Conservation (phyloP, 371 early-diverging fungal species). For the Mortierella sp. region DNA sequence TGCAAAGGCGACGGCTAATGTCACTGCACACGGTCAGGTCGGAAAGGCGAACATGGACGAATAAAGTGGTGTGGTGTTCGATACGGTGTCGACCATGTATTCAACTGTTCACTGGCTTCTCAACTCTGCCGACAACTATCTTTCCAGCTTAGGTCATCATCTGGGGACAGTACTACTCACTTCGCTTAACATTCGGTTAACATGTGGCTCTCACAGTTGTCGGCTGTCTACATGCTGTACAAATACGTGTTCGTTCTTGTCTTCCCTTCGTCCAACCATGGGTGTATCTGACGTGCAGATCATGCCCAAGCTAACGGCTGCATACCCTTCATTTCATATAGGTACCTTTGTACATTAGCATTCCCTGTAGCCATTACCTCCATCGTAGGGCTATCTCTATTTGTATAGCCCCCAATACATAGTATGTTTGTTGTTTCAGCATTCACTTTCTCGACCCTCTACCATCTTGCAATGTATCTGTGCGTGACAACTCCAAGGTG, state of each 20-base stretch:
- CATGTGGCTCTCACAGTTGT: no score
- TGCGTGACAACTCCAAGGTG: not conserved
- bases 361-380: conserved; percentile 7
- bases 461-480: not conserved
- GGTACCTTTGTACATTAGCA: conserved; percentile 13
- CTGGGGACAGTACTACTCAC: no score
- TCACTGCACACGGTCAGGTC: no score
- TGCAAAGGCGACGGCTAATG: no score
- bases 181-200: no score
- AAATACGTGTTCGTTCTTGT: not conserved
- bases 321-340: not conserved
- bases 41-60: not conserved
- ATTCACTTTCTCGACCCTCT: conserved; percentile 8
- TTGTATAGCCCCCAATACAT: conserved; percentile 21
- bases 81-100: not conserved
- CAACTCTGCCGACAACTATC: conserved; percentile 18
- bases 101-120: conserved; percentile 9
- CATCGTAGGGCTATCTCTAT: conserved; percentile 8
- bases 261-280: not conserved
- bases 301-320: no score
- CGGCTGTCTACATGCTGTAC: not conserved
- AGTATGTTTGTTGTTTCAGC: conserved; percentile 12
- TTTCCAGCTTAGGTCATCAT: conserved; percentile 20
- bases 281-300: not conserved
- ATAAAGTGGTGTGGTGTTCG: not conserved